Percentiles rank a stretch among this genome's conserved stretches.
phyloP scores from a whole-genome alignment of 2,329 filamentous ascomycete species.

The Drechslerella stenobrocha region DNA sequence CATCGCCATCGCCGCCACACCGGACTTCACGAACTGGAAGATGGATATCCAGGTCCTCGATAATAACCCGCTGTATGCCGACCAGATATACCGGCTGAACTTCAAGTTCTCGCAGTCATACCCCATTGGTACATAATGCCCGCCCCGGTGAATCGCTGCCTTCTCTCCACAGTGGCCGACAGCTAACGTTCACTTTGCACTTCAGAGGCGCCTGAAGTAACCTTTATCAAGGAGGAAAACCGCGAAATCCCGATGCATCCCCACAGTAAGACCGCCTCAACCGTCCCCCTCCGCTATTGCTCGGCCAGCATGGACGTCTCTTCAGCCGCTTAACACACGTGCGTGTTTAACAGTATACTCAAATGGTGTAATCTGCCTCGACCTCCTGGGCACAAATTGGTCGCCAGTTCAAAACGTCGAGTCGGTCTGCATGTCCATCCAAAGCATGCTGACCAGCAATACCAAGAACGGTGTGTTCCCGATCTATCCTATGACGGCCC shows the following conservation, averaged over 20 bases:
- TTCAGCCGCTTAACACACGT: slow-evolving; percentile 1
- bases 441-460: slow-evolving; percentile 98
- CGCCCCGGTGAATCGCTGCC: slow-evolving; percentile 8
- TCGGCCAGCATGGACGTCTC: no score
- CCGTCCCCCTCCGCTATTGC: no score
- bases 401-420: slow-evolving; percentile 96
- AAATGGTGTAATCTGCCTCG: slow-evolving; percentile 97
- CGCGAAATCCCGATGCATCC: slow-evolving; percentile 85
- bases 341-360: slow-evolving; percentile 67
- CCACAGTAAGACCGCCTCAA: slow-evolving; percentile 64
- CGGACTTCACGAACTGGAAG: slow-evolving; percentile 84
- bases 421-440: slow-evolving; percentile 93
- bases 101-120: slow-evolving; percentile 84
- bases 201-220: slow-evolving; percentile 89
- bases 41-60: slow-evolving; percentile 92
- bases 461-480: slow-evolving; percentile 67
- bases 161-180: slow-evolving; percentile 2
- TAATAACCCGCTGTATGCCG: slow-evolving; percentile 80
- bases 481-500: not conserved
- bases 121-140: slow-evolving; percentile 72
- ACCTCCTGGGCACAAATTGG: slow-evolving; percentile 85
- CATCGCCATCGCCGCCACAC: slow-evolving; percentile 77
- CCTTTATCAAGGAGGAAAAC: slow-evolving; percentile 70
- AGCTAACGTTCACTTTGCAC: slow-evolving; percentile 10
- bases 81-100: slow-evolving; percentile 78